Percentiles rank a stretch among this genome's conserved stretches.
Evolutionary conservation across 192 early-diverging fungal genomes (phyloP).

Genomic region (Coemansia sp.): DNA sequence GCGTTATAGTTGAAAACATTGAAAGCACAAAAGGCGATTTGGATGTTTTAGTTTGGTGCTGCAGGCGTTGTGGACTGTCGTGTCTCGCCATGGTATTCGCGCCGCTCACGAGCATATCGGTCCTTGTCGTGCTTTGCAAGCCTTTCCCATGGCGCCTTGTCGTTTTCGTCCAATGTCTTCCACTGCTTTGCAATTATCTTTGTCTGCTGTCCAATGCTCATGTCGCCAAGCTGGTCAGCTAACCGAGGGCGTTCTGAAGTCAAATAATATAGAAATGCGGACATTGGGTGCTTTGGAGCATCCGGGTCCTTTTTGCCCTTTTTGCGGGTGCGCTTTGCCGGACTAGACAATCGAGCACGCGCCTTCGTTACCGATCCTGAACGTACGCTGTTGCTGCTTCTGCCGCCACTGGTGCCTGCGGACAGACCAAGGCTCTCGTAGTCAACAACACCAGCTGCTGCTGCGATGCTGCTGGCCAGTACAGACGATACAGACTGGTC

Average conservation of each 20-base stretch:
- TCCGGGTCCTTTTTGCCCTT: constrained; percentile 70
- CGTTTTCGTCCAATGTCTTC: constrained; percentile 54
- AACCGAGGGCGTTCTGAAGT: constrained; percentile 66
- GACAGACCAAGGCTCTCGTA: not conserved
- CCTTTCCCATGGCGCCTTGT: constrained; percentile 56
- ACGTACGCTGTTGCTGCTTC: not conserved
- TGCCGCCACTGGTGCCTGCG: not conserved
- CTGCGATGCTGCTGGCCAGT: constrained; percentile 3
- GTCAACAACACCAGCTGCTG: not conserved
- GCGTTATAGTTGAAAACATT: not conserved
- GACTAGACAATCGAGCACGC: constrained; percentile 34
- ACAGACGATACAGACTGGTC: not conserved
- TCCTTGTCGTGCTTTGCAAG: constrained; percentile 60
- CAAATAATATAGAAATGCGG: constrained; percentile 79
- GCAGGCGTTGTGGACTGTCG: constrained; percentile 19
- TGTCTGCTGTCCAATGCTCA: constrained; percentile 71
- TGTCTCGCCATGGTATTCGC: constrained; percentile 53
- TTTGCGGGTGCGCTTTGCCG: constrained; percentile 57
- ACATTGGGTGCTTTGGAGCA: constrained; percentile 85
- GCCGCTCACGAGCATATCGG: constrained; percentile 64
- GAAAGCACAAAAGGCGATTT: not conserved
- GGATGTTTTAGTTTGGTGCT: constrained; percentile 10
- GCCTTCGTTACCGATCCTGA: constrained; percentile 21
- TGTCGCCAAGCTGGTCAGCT: constrained; percentile 64
- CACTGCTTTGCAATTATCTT: constrained; percentile 69